Base-by-base conservation (phyloP, 108 stramenopile genomes). In the Fistulifera solaris region DNA sequence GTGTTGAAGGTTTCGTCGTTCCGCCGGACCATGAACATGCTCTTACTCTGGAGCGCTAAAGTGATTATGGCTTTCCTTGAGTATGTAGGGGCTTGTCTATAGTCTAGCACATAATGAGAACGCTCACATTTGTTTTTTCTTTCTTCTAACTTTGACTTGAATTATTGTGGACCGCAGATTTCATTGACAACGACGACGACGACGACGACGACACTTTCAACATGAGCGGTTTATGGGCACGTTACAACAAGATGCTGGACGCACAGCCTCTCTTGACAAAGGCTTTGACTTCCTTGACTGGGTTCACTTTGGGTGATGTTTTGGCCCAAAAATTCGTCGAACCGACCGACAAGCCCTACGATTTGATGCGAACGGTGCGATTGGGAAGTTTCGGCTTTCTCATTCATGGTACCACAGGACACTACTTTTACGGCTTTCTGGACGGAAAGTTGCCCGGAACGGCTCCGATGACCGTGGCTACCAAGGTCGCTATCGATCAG, bases 351-450 rank as follows among this genome's bases (percentile, higher is more conserved):
- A 78, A 91, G 61, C 77, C 84, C 0, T 85, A 94, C 61, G 94
- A 96, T 76, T 38, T 80, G 27, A 82, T 87, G 76, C 88, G 96
- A 48, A 87, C 93, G 17, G 27, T 93, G 52, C 81, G 85, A 49
- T 59, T 95, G 48, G 93, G 94, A 56, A 90, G 89, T 1, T 96
- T 96, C 59, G 96, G 96, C 28, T 88, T 94, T 67, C 58, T 96
- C 42, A 43, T 96, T 14, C 96, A 96, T 58, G 96, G 96, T 62
- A 89, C 90, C 40, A 95, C 90, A 15, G 93, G 94, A 2, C 96
- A 96, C 75, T 96, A 93, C 75, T 96, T 95, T 68, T 96, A 95
- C 65, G 89, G 89, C 45, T 77, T 89, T 54, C 76, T 96, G 21
- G 93, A 94, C 59, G 57, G 65, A 58, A 96, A 94, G 69, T 63